These are phyloP conservation scores for Triangularia verruculosa DNA, from an alignment of 2,329 filamentous ascomycete species.

Conservation along the genomic window DNA sequence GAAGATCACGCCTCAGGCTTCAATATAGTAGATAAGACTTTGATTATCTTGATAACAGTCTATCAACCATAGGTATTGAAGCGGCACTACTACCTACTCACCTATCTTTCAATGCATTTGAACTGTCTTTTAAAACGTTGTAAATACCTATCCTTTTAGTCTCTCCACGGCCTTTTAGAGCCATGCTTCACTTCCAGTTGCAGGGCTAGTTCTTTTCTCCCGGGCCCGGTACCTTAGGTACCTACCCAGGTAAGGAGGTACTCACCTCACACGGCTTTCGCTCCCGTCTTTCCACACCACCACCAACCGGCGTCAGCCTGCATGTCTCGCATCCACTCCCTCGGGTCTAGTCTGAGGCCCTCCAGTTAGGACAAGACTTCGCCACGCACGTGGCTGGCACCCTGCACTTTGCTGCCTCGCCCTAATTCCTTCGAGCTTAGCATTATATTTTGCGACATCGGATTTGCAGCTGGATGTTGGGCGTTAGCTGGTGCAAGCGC, in stretches of 20 bases:
- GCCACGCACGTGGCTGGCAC: constrained; percentile 6
- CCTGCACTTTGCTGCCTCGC: background rate
- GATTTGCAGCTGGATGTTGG: background rate
- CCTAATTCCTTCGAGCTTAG: background rate
- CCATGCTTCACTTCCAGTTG: too few species aligned
- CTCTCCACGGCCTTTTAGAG: too few species aligned
- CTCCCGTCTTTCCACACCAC: background rate
- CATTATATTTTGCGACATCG: background rate
- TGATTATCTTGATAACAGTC: too few species aligned
- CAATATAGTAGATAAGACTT: too few species aligned
- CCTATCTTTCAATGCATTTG: too few species aligned
- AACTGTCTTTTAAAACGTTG: too few species aligned
- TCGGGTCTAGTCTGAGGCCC: constrained; percentile 15
- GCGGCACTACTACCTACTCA: too few species aligned
- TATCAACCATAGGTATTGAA: too few species aligned
- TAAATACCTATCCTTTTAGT: too few species aligned
- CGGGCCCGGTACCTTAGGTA: background rate
- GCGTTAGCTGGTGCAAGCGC: background rate
- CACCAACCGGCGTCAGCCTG: constrained; percentile 10
- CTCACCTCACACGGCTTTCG: background rate
- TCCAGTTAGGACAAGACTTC: background rate
- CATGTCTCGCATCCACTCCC: constrained; percentile 17
- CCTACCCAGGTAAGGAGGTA: background rate
- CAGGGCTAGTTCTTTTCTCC: too few species aligned
- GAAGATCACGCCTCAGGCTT: too few species aligned